These are phyloP conservation scores for Glonium stellatum DNA, from an alignment of 495 filamentous ascomycete genomes.

Conservation along the genomic window DNA sequence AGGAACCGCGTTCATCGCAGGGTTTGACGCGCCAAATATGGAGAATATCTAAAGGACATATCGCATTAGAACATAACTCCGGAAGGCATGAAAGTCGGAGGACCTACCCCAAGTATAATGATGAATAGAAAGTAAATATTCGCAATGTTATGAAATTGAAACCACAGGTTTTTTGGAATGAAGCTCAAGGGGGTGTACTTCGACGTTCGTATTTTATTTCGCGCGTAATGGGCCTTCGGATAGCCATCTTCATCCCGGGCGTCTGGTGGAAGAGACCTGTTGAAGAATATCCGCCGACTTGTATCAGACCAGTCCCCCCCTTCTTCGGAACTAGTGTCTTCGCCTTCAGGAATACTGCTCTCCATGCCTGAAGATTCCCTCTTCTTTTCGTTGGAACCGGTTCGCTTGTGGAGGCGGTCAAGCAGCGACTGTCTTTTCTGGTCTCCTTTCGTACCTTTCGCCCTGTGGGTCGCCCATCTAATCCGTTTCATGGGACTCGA, in stretches of 20 bases:
- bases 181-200: conserved; percentile 96
- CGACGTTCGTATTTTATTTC: conserved; percentile 96
- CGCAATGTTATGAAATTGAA: conserved; percentile 97
- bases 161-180: conserved; percentile 93
- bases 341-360: conserved; percentile 39
- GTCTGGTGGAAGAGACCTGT: conserved; percentile 68
- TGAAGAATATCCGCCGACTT: conserved; percentile 69
- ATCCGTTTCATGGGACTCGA: conserved; percentile 59
- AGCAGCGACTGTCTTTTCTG: conserved; percentile 81
- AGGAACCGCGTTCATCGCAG: conserved; percentile 82
- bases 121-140: conserved; percentile 98
- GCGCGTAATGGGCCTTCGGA: conserved; percentile 59
- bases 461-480: conserved; percentile 89
- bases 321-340: conserved; percentile 36
- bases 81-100: conserved; percentile 2
- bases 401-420: conserved; percentile 63
- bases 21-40: conserved; percentile 89
- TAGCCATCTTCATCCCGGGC: conserved; percentile 77
- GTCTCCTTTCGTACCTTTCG: conserved; percentile 62
- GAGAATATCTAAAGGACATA: conserved; percentile 66
- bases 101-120: conserved; percentile 84
- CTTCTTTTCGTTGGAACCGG: conserved; percentile 62
- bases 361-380: conserved; percentile 51
- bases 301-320: conserved; percentile 34
- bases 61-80: neutral